Percentiles rank a stretch among this genome's conserved stretches.
Evolutionary conservation across 2,329 filamentous ascomycete genomes (phyloP).

Genomic region (Trichoderma brevicompactum): DNA sequence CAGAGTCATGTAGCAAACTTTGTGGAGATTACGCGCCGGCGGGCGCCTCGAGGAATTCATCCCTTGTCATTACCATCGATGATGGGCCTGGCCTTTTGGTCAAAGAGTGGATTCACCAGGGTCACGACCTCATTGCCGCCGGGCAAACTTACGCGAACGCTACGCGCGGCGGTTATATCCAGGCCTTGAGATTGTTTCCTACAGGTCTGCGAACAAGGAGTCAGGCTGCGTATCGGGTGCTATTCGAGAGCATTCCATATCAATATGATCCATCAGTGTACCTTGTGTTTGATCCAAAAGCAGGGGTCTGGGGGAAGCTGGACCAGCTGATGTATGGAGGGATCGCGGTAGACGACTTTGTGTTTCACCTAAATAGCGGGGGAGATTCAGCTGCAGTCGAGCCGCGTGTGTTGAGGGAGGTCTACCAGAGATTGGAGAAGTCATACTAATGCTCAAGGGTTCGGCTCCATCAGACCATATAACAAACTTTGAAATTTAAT

Average conservation of each 20-base stretch:
- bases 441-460: background rate
- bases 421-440: background rate
- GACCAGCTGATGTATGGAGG: constrained; percentile 32
- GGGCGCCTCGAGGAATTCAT: constrained; percentile 7
- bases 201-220: constrained; percentile 2
- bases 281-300: constrained; percentile 21
- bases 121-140: constrained; percentile 20
- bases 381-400: constrained; percentile 9
- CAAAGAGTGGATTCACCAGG: constrained; percentile 27
- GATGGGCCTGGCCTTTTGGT: constrained; percentile 24
- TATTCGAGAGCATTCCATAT: constrained; percentile 7
- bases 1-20: constrained; percentile 24
- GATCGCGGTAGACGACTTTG: constrained; percentile 31
- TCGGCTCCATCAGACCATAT: background rate
- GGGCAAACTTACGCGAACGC: constrained; percentile 28
- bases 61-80: constrained; percentile 22
- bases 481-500: background rate
- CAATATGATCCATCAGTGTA: background rate
- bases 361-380: constrained; percentile 27
- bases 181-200: constrained; percentile 19
- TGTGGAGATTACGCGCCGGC: constrained; percentile 25
- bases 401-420: constrained; percentile 26
- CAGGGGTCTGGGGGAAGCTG: constrained; percentile 23
- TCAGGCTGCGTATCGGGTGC: constrained; percentile 15
- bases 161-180: constrained; percentile 18